Evolutionary conservation across 805 yeast genomes (phyloP).

Genomic region (Candida sonorensis): DNA sequence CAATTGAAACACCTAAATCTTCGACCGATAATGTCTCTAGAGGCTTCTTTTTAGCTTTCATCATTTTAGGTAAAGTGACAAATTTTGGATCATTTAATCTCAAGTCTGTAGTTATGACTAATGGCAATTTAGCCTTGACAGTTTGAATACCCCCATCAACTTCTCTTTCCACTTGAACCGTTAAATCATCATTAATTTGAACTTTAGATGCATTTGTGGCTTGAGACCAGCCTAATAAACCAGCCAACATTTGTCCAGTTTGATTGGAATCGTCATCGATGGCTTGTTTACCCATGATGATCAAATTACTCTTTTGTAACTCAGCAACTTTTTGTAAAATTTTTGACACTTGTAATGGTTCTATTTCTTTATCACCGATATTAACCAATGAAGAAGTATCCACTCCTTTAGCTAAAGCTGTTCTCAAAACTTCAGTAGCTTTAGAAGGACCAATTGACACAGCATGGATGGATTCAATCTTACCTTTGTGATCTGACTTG

Average conservation of each 20-base stretch:
- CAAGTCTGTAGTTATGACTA: constrained; percentile 86
- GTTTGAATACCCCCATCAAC: constrained; percentile 94
- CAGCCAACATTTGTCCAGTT: constrained; percentile 96
- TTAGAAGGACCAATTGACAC: constrained; percentile 86
- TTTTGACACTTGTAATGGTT: constrained; percentile 88
- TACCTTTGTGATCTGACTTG: constrained; percentile 53
- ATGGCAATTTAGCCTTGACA: constrained; percentile 68
- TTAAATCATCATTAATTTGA: constrained; percentile 44
- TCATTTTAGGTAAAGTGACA: constrained; percentile 91
- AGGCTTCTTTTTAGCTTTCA: constrained; percentile 98
- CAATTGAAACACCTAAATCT: constrained; percentile 66
- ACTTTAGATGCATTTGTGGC: constrained; percentile 93
- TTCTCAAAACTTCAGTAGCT: constrained; percentile 80
- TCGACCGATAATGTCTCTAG: constrained; percentile 55
- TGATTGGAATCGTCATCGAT: constrained; percentile 94
- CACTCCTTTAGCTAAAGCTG: constrained; percentile 92
- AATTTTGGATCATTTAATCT: constrained; percentile 93
- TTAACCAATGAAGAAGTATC: constrained; percentile 81
- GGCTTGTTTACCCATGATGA: constrained; percentile 92
- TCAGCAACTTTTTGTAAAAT: constrained; percentile 68
- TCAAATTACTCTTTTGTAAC: constrained; percentile 64
- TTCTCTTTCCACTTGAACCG: constrained; percentile 81
- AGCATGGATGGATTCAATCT: constrained; percentile 80
- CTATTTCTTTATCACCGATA: constrained; percentile 60
- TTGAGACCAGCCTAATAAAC: constrained; percentile 90